A percentile compares a stretch with the other conserved stretches of the same genome.
These are phyloP conservation scores for Nicotiana tomentosiformis DNA, from an alignment of 257 asterid species.

Conservation along the genomic window DNA sequence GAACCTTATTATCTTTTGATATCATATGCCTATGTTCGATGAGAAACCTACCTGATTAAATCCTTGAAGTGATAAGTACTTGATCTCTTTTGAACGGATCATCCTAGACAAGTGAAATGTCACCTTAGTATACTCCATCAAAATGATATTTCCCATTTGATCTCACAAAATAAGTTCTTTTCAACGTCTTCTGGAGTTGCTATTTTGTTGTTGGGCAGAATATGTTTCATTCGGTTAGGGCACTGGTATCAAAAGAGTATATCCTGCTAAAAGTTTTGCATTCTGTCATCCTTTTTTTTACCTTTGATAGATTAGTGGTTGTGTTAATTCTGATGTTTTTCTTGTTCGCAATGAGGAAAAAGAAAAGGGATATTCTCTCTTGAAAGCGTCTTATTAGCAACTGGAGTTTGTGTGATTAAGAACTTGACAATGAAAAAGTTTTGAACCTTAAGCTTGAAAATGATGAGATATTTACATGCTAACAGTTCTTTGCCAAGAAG, in stretches of 20 bases:
- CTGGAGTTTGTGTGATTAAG: not conserved
- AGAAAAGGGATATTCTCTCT: no score
- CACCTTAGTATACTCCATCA: not conserved
- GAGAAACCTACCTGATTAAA: not conserved
- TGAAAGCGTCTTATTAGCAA: no score
- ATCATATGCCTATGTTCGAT: not conserved
- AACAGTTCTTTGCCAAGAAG: conserved; percentile 76
- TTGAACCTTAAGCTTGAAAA: not conserved
- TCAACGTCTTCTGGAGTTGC: not conserved
- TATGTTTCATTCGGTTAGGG: not conserved
- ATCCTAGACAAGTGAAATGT: not conserved
- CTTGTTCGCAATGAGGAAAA: not conserved
- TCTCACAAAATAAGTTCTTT: not conserved
- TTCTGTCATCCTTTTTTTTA: not conserved
- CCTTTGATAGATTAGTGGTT: not conserved
- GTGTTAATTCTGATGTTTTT: not conserved
- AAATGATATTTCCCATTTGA: not conserved
- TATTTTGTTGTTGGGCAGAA: not conserved
- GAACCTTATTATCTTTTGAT: not conserved
- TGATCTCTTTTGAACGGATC: not conserved
- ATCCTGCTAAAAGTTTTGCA: not conserved
- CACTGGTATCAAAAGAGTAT: not conserved
- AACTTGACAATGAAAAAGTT: not conserved
- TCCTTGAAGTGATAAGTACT: no score
- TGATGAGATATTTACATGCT: conserved; percentile 12